Evolutionary conservation across 2,329 filamentous ascomycete genomes (phyloP).

Genomic region (Penicillium concentricum): DNA sequence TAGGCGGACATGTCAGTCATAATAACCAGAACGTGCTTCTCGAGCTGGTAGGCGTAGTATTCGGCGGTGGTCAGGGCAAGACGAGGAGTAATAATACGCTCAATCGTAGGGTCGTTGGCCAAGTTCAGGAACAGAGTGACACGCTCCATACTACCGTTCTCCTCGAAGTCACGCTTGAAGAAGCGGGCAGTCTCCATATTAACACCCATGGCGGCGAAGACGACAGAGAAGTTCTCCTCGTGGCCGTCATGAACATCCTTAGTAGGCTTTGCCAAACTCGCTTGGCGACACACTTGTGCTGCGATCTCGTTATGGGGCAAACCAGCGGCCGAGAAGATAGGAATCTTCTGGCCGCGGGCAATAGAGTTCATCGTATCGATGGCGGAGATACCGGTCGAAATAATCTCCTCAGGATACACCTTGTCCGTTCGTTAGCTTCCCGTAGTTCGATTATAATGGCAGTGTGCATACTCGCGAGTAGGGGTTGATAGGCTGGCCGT

Average conservation of each 20-base stretch:
- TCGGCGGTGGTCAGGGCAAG: constrained; percentile 96
- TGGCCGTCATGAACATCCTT: constrained; percentile 96
- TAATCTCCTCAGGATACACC: constrained; percentile 99
- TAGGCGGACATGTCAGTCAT: constrained; percentile 97
- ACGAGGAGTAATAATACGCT: constrained; percentile 99
- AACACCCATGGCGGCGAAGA: constrained; percentile 99
- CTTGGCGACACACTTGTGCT: constrained; percentile 97
- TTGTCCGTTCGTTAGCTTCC: constrained; percentile 38
- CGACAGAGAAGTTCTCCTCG: constrained; percentile 99
- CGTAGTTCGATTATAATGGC: background rate
- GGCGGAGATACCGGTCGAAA: constrained; percentile 97
- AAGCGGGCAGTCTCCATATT: constrained; percentile 98
- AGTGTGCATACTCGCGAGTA: constrained; percentile 73
- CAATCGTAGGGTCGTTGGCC: constrained; percentile 98
- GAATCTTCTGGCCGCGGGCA: constrained; percentile 98
- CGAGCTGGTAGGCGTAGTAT: constrained; percentile 99
- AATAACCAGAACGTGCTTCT: constrained; percentile 99
- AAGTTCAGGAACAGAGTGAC: constrained; percentile 97
- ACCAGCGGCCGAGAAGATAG: constrained; percentile 98
- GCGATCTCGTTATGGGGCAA: constrained; percentile 99
- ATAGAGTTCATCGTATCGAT: constrained; percentile 99
- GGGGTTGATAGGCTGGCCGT: constrained; percentile 97
- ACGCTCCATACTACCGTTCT: constrained; percentile 98
- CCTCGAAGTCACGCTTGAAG: constrained; percentile 97
- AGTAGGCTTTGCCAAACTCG: constrained; percentile 86